Conservation (phyloP, 306 rosid genomes). For the Albizia julibrissin region DNA sequence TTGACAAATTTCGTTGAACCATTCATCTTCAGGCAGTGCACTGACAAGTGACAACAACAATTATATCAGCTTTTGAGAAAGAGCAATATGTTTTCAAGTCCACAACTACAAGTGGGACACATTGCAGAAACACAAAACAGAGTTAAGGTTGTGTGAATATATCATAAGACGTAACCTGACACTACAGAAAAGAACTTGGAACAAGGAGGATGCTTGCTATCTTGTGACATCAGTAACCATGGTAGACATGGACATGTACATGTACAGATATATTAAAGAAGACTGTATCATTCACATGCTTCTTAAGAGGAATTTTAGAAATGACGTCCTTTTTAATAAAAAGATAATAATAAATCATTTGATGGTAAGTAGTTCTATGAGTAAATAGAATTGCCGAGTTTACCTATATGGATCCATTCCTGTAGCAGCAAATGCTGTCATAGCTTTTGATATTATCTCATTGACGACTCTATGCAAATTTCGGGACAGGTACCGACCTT, state of each 20-base stretch:
- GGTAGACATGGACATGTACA: not conserved
- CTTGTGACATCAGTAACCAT: not conserved
- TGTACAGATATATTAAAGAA: not conserved
- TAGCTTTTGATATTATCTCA: conserved; percentile 91
- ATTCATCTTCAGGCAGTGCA: conserved; percentile 87
- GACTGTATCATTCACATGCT: not conserved
- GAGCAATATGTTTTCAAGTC: not conserved
- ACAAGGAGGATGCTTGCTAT: not conserved
- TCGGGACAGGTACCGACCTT: conserved; percentile 87
- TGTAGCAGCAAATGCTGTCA: conserved; percentile 83
- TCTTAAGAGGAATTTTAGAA: not conserved
- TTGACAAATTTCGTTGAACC: conserved; percentile 88
- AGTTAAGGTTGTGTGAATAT: no score
- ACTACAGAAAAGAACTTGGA: not conserved
- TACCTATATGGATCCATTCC: conserved; percentile 95
- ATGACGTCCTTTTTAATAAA: not conserved
- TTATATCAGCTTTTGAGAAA: conserved; percentile 18
- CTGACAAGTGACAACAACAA: conserved; percentile 60
- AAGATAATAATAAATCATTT: not conserved
- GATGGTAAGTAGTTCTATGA: not conserved
- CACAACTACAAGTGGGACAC: not conserved
- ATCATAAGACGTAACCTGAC: not conserved
- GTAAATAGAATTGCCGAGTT: conserved; percentile 14
- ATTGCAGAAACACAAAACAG: not conserved
- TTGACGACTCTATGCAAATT: conserved; percentile 78